Percentiles rank a stretch among this genome's conserved stretches.
Conservation (phyloP, 2,329 filamentous ascomycete genomes). For the Cladosporium sp. region DNA sequence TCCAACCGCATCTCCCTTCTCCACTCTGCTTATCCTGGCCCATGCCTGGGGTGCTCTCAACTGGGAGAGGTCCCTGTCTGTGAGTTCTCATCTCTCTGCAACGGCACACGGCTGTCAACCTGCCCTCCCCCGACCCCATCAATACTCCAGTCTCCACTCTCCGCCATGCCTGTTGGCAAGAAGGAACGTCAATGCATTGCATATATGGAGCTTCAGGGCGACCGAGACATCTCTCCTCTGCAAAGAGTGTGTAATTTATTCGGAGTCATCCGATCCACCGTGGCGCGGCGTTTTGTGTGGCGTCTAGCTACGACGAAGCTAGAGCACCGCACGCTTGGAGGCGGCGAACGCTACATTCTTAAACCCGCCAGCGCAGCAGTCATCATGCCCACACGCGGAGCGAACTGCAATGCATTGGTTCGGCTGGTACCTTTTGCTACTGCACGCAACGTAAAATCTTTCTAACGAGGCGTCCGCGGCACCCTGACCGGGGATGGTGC, state of each 20-base stretch:
- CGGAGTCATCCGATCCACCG: not conserved
- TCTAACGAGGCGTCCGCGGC: too few species aligned
- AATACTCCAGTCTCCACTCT: not conserved
- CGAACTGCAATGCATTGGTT: slow-evolving; percentile 6
- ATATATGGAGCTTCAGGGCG: not conserved
- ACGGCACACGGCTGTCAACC: not conserved
- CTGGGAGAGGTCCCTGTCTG: not conserved
- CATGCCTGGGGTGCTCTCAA: not conserved
- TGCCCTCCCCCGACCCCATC: not conserved
- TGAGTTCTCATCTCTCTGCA: not conserved
- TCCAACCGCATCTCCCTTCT: slow-evolving; percentile 9
- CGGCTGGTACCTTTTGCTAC: not conserved
- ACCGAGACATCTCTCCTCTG: too few species aligned
- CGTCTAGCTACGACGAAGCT: slow-evolving; percentile 1
- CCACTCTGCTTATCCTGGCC: slow-evolving; percentile 9
- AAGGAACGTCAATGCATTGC: too few species aligned
- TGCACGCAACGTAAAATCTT: not conserved
- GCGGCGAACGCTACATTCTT: slow-evolving; percentile 2
- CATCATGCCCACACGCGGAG: slow-evolving; percentile 1
- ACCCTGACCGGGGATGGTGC: not conserved
- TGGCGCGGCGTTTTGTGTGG: not conserved
- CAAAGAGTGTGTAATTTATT: not conserved
- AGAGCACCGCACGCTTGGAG: not conserved
- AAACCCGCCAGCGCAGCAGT: slow-evolving; percentile 6
- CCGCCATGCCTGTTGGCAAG: not conserved